Conservation (phyloP, 2,329 filamentous ascomycete species). For the Pseudogymnoascus sp. region DNA sequence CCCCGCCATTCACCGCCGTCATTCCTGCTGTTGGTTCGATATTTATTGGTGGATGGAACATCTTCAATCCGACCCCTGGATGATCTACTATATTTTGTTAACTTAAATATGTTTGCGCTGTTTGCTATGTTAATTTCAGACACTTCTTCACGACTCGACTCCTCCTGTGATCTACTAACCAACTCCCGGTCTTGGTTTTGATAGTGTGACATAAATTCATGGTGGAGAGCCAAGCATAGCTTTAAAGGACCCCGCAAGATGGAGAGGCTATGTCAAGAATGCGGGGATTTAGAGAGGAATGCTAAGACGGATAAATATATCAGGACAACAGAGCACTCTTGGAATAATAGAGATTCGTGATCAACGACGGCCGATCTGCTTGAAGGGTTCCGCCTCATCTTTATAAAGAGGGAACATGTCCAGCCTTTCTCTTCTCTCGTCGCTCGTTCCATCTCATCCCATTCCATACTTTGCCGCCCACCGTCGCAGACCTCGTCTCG, state of each 20-base stretch:
- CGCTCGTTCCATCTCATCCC: neutral
- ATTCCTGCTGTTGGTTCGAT: neutral
- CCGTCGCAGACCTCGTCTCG: neutral
- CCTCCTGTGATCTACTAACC: neutral
- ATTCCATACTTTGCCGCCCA: neutral
- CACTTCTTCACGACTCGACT: neutral
- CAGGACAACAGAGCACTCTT: neutral
- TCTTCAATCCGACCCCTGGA: neutral
- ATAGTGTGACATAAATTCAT: neutral
- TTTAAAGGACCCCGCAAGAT: neutral
- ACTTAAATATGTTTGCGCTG: neutral
- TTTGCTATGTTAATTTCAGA: neutral
- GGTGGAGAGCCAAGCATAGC: neutral
- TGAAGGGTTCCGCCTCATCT: neutral
- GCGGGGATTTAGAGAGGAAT: neutral
- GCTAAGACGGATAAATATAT: constrained; percentile 2
- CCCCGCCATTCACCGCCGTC: neutral
- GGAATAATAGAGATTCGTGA: neutral
- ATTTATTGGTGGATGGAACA: constrained; percentile 3
- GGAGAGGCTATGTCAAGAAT: neutral
- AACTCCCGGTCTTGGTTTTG: neutral
- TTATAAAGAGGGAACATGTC: neutral
- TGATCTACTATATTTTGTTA: neutral
- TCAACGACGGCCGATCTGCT: neutral
- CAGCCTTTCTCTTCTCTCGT: neutral